Base-by-base conservation (phyloP, 2,329 filamentous ascomycete species). In the Penicillium sp. region DNA sequence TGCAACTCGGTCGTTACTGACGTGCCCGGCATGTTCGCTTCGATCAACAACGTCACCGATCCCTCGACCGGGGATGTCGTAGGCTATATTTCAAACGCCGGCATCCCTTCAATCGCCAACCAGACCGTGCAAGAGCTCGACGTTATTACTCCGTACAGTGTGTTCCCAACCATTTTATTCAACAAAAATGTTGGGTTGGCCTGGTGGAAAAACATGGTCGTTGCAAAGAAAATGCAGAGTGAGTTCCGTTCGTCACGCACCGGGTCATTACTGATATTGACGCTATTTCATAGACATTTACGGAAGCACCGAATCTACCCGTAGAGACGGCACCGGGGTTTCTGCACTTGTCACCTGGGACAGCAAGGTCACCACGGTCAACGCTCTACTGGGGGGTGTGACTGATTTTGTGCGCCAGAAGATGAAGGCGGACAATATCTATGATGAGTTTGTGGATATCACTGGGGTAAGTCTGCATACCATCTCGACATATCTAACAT, bases 141-240 rank as follows among this genome's bases (percentile, higher is more conserved):
- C 40, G 71, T 76, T 6, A 67, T 76, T 4, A 75, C 73, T 0
- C 73, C 73, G 0, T 76, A 76, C 16, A 69, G 68, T 8, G 68
- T 68, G 0, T 75, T 71, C 56, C 73, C 73, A 0, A 69, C 65
- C 7, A 61, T 74, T 0, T 63, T 76, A 27, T 67, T 75, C 24
- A 65, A 74, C 51, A 70, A 69, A 44, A 60, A 61, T 5, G 68
- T 75, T 3, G 74, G 73, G 0, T 57, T 76, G 24, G 73, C 70
- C 4, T 76, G 74, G 74, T 75, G 72, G 73, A 68, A 65, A 43
- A 75, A 74, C 44, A 76, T 75, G 72, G 64, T 69, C 2, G 48
- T 64, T 5, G 73, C 63, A 2, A 75, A 73, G 60, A 75, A 74
- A 60, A 76, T 76, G 74, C 74, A 76, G 48, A 76, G 72, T 74